Base-by-base conservation (phyloP, 73 alveolate genomes). In the Symbiodinium pilosum region DNA sequence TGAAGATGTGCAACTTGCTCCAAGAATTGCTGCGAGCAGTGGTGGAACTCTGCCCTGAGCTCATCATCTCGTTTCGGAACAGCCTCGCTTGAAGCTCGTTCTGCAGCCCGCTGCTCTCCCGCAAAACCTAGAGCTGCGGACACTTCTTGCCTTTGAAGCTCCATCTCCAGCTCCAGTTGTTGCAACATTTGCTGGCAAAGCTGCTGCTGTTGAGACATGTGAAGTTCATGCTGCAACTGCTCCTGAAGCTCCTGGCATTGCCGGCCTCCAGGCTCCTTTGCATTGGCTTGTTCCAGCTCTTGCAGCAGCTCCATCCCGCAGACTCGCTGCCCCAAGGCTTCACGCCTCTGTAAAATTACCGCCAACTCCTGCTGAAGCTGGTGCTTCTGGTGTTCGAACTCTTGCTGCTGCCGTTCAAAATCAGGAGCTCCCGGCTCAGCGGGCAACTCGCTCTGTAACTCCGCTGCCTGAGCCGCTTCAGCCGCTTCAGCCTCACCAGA, bases 151-250 rank as follows among this genome's bases (percentile, higher is more conserved):
- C 30, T 73, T 32, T 73, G 85, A 42, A 73, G 85, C 85, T 73
- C 85, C 85, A 73, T 32, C 85, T 73, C 85, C 85, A 73, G 85
- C 85, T 73, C 85, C 6, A 73, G 85, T 30, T 73, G 85, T 43
- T 73, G 85, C 26, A 73, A 26, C 85, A 73, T 36, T 32, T 73
- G 85, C 85, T 73, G 85, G 44, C 43, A n/a, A 5, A 73, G 44
- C 85, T 73, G 85, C 44, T 36, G 41, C 44, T 73, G 85, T 36
- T 73, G 85, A 26, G 85, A 73, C 32, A 73, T 26, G 4, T 32
- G 85, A 42, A 73, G 47, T 26, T 73, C 85, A n/a, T 34, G 85
- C 43, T 36, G 85, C 51, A 73, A 36, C 24, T 26, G 41, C 85
- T 73, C 85, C 85, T 73, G 44, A 42, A 73, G 85, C 85, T 73